Percentiles rank a stretch among this genome's conserved stretches.
Conservation (phyloP, 163 green algal genomes). For the Coccomyxa subellipsoidea region DNA sequence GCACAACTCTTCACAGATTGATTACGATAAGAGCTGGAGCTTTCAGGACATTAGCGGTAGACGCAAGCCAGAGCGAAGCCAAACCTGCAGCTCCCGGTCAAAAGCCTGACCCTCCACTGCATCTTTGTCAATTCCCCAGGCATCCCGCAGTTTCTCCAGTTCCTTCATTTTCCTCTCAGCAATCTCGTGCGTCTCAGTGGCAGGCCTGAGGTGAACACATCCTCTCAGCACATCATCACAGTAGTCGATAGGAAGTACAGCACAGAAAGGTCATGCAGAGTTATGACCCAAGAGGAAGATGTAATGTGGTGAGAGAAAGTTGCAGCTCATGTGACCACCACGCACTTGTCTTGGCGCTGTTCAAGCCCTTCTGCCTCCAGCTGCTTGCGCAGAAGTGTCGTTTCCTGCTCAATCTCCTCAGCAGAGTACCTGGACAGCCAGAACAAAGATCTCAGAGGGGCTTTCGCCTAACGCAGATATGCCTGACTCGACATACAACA, state of each 20-base stretch:
- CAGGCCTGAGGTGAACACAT: neutral
- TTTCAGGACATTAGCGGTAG: neutral
- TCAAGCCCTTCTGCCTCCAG: constrained; percentile 15
- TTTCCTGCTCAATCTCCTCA: constrained; percentile 62
- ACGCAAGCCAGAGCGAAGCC: neutral
- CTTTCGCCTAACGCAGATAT: neutral
- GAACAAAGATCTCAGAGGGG: neutral
- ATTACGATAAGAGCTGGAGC: neutral
- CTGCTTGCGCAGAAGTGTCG: constrained; percentile 37
- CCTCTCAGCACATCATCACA: neutral
- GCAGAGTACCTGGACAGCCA: constrained; percentile 37
- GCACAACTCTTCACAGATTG: neutral
- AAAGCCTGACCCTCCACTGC: constrained; percentile 72
- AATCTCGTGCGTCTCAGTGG: constrained; percentile 68
- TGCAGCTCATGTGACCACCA: neutral
- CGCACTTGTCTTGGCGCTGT: neutral
- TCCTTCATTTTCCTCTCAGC: constrained; percentile 71
- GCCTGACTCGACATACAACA: neutral
- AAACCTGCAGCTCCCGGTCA: constrained; percentile 73
- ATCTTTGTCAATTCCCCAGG: constrained; percentile 58
- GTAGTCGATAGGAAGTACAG: neutral
- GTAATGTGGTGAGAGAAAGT: neutral
- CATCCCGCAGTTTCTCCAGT: constrained; percentile 64
- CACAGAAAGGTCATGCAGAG: neutral
- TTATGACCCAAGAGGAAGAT: neutral